phyloP scores from a whole-genome alignment of 176 grass and related monocot genomes.

The Paspalum notatum region DNA sequence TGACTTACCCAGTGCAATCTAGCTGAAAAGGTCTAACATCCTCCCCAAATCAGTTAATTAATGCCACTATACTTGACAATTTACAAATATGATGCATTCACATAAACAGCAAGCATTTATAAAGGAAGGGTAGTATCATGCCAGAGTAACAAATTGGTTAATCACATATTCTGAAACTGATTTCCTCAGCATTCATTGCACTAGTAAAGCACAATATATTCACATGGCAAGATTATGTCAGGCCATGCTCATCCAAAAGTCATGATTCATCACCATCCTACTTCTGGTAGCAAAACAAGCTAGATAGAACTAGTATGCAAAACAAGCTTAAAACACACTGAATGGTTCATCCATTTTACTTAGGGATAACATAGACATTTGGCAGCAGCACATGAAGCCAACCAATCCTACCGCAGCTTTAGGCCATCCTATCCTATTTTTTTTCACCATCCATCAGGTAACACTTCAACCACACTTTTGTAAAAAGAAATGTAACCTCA shows the following conservation, averaged over 20 bases:
- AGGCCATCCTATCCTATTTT: constrained; percentile 30
- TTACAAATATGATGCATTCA: not conserved
- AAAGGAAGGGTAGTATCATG: not conserved
- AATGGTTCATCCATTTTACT: constrained; percentile 12
- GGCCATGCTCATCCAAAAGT: not conserved
- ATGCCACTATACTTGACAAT: not conserved
- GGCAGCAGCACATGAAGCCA: constrained; percentile 25
- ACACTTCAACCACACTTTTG: constrained; percentile 42
- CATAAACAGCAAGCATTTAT: constrained; percentile 29
- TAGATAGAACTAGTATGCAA: constrained; percentile 8
- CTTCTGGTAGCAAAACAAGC: constrained; percentile 29
- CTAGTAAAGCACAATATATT: not conserved
- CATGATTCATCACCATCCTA: not conserved
- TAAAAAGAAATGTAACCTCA: constrained; percentile 47
- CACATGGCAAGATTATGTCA: not conserved
- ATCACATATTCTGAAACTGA: not conserved
- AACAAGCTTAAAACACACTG: not conserved
- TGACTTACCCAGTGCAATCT: constrained; percentile 21
- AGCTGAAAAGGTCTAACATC: constrained; percentile 31
- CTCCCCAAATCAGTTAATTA: not conserved
- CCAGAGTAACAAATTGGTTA: not conserved
- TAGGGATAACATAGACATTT: constrained; percentile 21
- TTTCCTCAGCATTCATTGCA: not conserved
- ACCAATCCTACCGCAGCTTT: constrained; percentile 10
- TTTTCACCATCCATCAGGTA: constrained; percentile 41